phyloP scores from a whole-genome alignment of 2,329 filamentous ascomycete species.

The Coniochaeta pulveracea region DNA sequence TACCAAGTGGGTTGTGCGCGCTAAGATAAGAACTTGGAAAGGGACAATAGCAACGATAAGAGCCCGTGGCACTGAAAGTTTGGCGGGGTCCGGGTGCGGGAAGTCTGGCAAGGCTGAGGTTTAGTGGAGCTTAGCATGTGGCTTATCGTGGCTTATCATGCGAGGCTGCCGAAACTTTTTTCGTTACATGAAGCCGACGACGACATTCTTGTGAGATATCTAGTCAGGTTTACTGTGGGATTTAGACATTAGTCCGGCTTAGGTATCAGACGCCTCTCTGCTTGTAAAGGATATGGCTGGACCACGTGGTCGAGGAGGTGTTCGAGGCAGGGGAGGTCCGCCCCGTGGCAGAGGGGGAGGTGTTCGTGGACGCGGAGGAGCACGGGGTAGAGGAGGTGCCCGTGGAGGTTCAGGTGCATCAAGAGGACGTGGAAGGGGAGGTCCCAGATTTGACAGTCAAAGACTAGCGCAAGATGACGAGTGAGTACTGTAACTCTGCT shows the following conservation, averaged over 20 bases:
- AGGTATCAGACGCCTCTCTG: not conserved
- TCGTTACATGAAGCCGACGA: slow-evolving; percentile 5
- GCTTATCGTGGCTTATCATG: slow-evolving; percentile 5
- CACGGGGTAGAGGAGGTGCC: slow-evolving; percentile 4
- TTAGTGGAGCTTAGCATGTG: not conserved
- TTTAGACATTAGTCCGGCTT: too few relatives aligned
- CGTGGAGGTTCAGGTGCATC: slow-evolving; percentile 3
- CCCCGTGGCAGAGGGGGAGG: slow-evolving; percentile 12
- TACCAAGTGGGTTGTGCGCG: slow-evolving; percentile 39
- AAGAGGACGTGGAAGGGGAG: slow-evolving; percentile 9
- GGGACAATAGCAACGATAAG: slow-evolving; percentile 12
- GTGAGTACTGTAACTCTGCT: too few relatives aligned
- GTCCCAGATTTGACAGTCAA: slow-evolving; percentile 31
- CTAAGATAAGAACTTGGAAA: slow-evolving; percentile 37
- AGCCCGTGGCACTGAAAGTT: too few relatives aligned
- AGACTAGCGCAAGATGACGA: slow-evolving; percentile 32
- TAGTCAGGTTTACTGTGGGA: too few relatives aligned
- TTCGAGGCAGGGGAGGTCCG: too few relatives aligned
- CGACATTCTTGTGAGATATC: not conserved
- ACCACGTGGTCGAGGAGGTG: slow-evolving; percentile 13
- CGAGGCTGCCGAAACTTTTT: slow-evolving; percentile 4
- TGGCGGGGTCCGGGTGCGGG: not conserved
- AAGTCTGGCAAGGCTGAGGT: slow-evolving; percentile 9
- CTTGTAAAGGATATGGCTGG: slow-evolving; percentile 1
- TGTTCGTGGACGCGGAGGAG: slow-evolving; percentile 12